Conservation (phyloP, 2,329 filamentous ascomycete species). For the Claviceps fusiformis region DNA sequence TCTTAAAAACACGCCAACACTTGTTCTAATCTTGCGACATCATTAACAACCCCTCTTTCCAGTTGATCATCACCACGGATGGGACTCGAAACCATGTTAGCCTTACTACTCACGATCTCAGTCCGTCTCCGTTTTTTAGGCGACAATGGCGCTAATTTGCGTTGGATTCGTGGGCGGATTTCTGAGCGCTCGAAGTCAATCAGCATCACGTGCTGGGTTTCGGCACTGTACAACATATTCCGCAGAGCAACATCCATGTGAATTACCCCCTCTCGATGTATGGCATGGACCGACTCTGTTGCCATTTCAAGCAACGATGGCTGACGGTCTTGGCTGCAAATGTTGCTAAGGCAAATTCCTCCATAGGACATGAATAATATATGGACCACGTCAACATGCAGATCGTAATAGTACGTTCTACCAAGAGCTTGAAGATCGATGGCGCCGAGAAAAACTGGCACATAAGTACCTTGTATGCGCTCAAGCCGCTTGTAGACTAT, state of each 20-base stretch:
- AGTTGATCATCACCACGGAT: too few species aligned
- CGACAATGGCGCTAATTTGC: too few species aligned
- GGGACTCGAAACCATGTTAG: too few species aligned
- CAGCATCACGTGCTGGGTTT: background rate
- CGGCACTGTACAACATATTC: background rate
- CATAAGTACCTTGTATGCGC: background rate
- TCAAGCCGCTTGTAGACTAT: background rate
- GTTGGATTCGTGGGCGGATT: background rate
- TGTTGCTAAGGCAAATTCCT: background rate
- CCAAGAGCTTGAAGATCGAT: background rate
- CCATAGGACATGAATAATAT: background rate
- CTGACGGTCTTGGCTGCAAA: background rate
- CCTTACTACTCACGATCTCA: too few species aligned
- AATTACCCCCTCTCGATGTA: background rate
- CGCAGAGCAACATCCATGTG: background rate
- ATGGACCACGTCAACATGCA: background rate
- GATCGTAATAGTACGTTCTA: background rate
- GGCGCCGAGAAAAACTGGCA: background rate
- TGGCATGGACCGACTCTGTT: background rate
- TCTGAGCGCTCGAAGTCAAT: background rate
- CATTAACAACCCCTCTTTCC: too few species aligned
- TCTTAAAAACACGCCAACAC: too few species aligned
- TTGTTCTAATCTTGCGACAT: too few species aligned
- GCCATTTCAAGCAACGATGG: background rate
- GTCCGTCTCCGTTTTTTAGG: too few species aligned